Base-by-base conservation (phyloP, 108 stramenopile species). In the Cyclotella kingstonii region DNA sequence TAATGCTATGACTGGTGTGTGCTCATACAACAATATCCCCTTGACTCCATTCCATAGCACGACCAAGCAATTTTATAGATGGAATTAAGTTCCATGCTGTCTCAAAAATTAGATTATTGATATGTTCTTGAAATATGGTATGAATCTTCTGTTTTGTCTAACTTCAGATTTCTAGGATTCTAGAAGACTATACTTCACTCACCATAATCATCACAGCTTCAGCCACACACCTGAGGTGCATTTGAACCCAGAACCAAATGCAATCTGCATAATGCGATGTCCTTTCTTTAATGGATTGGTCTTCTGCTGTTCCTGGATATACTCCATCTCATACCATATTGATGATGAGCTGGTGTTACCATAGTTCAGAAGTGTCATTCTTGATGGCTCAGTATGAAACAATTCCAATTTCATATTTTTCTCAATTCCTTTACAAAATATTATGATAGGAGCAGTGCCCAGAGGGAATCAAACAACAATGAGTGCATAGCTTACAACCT, bases 201-300 rank as follows among this genome's bases (percentile, higher is more conserved):
- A 10, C 8, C 48, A 8, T 49, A 4, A 5, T 14, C 5, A 25
- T 31, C 83, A 94, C 52, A 94, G 68, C 70, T 91, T 90, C 41
- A 98, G 72, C 98, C 96, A 97, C 5, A 98, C 98, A 7, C 95
- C 96, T 6, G 84, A 90, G 15, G 96, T 98, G 83, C 96, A 97
- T 81, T 98, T 98, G 85, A 98, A 98, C 11, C 98, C 98, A 39
- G 89, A 91, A 23, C 98, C 98, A 79, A 98, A 98, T 2, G 98
- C 98, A 15, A 98, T 91, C 76, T 97, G 94, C 79, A 97, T 81
- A 39, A 97, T 78, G 11, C 94, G 82, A 63, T 96, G 78, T 43
- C 93, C 91, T 78, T 88, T 90, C 47, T 84, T 87, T 54, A 96
- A 71, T 6, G 90, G 92, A 65, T 96, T 91, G 15, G 77, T 85